These are phyloP conservation scores for Alternaria ethzedia DNA, from an alignment of 2,329 filamentous ascomycete genomes.

Conservation along the genomic window DNA sequence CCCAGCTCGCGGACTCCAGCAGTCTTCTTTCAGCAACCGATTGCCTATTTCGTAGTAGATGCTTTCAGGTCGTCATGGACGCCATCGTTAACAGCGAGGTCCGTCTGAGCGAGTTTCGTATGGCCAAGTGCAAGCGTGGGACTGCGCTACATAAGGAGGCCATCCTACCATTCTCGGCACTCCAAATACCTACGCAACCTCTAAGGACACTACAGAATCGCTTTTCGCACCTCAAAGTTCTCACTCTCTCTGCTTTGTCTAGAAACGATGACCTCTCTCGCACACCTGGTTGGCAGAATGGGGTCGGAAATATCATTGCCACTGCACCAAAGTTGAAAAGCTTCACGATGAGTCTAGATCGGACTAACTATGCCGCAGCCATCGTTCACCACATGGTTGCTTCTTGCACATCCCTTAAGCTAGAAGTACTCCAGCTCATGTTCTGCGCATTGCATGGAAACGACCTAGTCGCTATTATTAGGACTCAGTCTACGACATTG, in stretches of 20 bases:
- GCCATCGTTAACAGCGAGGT: constrained; percentile 28
- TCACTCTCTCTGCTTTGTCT: constrained; percentile 28
- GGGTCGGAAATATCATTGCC: constrained; percentile 27
- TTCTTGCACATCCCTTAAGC: constrained; percentile 12
- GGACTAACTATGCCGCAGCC: constrained; percentile 18
- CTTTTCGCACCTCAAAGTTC: constrained; percentile 20
- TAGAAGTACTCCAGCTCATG: constrained; percentile 23
- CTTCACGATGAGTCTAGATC: constrained; percentile 30
- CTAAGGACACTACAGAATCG: constrained; percentile 16
- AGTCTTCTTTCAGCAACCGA: constrained; percentile 16
- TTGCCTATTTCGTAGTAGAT: constrained; percentile 24
- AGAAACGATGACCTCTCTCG: constrained; percentile 13
- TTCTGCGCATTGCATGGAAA: constrained; percentile 22
- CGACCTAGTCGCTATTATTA: constrained; percentile 22
- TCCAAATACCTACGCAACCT: constrained; percentile 17
- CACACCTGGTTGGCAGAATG: constrained; percentile 29
- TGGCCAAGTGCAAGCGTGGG: constrained; percentile 19
- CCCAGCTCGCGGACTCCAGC: constrained; percentile 15
- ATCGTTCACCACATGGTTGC: constrained; percentile 23
- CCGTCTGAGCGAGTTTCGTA: constrained; percentile 28
- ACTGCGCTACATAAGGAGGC: constrained; percentile 15
- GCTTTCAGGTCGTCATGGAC: constrained; percentile 31
- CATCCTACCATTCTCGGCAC: constrained; percentile 20
- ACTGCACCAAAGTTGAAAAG: constrained; percentile 21
- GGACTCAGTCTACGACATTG: constrained; percentile 21